Evolutionary conservation across 1,284 basidiomycete genomes (phyloP).

Genomic region (Puccinia coronata): DNA sequence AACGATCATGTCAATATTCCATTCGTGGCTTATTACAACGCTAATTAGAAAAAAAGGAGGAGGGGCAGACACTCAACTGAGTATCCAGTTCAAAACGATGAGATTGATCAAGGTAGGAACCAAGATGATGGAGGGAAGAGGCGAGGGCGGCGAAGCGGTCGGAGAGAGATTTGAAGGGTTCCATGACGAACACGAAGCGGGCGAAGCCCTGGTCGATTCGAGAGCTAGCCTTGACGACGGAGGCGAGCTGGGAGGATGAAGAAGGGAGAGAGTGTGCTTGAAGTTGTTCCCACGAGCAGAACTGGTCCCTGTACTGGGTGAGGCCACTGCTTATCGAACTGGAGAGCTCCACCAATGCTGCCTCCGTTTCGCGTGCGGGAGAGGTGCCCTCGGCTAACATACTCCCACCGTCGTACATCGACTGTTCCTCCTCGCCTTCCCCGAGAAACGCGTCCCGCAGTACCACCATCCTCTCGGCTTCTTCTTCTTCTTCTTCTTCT

Average conservation of each 20-base stretch:
- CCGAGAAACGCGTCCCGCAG: constrained; percentile 27
- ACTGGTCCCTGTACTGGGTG: constrained; percentile 3
- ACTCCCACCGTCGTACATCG: too few species aligned
- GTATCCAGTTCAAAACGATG: too few species aligned
- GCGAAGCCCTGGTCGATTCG: constrained; percentile 10
- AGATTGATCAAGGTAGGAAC: background rate
- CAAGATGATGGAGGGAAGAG: background rate
- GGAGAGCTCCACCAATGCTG: background rate
- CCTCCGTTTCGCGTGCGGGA: background rate
- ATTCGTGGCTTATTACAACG: background rate
- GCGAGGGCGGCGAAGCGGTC: background rate
- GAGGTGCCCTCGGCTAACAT: background rate
- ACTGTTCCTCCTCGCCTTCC: background rate
- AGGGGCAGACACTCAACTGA: too few species aligned
- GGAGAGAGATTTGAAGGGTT: background rate
- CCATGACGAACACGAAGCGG: background rate
- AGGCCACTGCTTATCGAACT: background rate
- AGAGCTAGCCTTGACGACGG: background rate
- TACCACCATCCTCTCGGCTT: constrained; percentile 58
- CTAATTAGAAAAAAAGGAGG: too few species aligned
- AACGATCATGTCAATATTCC: background rate
- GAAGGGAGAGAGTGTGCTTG: too few species aligned
- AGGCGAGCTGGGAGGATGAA: background rate
- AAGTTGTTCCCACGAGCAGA: background rate
- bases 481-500: constrained; percentile 59